These are phyloP conservation scores for Paracoccidioides brasiliensis DNA, from an alignment of 2,329 filamentous ascomycete species.

Conservation along the genomic window DNA sequence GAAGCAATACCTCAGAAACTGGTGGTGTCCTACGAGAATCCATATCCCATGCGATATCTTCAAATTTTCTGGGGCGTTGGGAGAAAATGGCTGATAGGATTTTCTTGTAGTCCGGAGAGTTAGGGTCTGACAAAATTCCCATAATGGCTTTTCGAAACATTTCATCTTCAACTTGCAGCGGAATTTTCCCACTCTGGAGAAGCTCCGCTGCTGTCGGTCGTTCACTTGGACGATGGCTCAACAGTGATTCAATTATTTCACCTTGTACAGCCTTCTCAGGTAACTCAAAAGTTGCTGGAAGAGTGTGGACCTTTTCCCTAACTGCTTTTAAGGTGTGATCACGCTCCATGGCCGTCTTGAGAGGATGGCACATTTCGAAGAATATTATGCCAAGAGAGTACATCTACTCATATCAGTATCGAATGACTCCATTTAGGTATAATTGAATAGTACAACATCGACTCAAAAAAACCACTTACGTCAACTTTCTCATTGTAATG, in stretches of 20 bases:
- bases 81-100: constrained; percentile 78
- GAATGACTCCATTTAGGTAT: not conserved
- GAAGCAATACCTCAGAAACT: constrained; percentile 47
- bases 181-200: constrained; percentile 72
- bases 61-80: constrained; percentile 60
- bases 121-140: constrained; percentile 60
- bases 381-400: constrained; percentile 95
- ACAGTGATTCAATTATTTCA: constrained; percentile 63
- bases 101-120: constrained; percentile 78
- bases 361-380: constrained; percentile 79
- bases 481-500: constrained; percentile 91
- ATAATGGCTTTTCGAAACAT: constrained; percentile 73
- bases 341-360: constrained; percentile 51
- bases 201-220: constrained; percentile 73
- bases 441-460: not conserved
- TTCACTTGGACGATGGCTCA: constrained; percentile 70
- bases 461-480: constrained; percentile 34
- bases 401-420: constrained; percentile 45
- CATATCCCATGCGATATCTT: constrained; percentile 70
- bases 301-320: constrained; percentile 50
- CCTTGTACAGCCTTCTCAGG: constrained; percentile 57
- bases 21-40: constrained; percentile 41
- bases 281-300: constrained; percentile 60
- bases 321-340: constrained; percentile 55
- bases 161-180: constrained; percentile 85